phyloP scores from a whole-genome alignment of 352 stramenopile species.

The Pythium guiyangense region DNA sequence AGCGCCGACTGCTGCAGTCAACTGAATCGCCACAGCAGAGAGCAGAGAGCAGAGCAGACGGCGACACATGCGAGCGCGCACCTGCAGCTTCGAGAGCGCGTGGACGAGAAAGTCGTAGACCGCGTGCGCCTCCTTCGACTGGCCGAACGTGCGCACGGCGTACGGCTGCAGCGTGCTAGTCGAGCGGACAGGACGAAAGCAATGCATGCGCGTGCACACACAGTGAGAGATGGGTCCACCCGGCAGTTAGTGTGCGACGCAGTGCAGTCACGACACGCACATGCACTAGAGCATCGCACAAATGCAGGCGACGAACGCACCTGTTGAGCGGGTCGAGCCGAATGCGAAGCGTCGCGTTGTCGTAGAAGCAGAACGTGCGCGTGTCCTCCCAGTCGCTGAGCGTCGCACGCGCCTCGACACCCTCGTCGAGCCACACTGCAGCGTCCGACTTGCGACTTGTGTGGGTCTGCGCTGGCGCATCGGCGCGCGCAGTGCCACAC shows the following conservation, averaged over 20 bases:
- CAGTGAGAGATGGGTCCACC: neutral
- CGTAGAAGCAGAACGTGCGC: conserved; percentile 72
- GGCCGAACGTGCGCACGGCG: conserved; percentile 56
- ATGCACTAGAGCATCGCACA: neutral
- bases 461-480: too few relatives aligned
- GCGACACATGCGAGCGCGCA: conserved; percentile 11
- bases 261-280: neutral
- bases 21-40: too few relatives aligned
- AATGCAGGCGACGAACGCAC: conserved; percentile 15
- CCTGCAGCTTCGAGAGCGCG: conserved; percentile 44
- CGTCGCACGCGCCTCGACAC: too few relatives aligned
- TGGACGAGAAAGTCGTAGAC: conserved; percentile 50
- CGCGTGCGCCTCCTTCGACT: conserved; percentile 51
- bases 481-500: too few relatives aligned
- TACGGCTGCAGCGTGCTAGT: conserved; percentile 56
- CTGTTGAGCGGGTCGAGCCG: conserved; percentile 72
- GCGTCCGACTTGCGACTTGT: too few relatives aligned
- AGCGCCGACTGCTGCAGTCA: too few relatives aligned
- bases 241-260: conserved; percentile 5
- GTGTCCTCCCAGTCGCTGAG: conserved; percentile 67
- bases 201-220: conserved; percentile 1
- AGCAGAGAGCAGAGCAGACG: neutral
- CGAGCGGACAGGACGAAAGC: neutral
- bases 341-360: conserved; percentile 69
- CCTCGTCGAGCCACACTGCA: conserved; percentile 62